A percentile compares a stretch with the other conserved stretches of the same genome.
Evolutionary conservation across 805 yeast species (phyloP).

Genomic region (Spathaspora sp.): DNA sequence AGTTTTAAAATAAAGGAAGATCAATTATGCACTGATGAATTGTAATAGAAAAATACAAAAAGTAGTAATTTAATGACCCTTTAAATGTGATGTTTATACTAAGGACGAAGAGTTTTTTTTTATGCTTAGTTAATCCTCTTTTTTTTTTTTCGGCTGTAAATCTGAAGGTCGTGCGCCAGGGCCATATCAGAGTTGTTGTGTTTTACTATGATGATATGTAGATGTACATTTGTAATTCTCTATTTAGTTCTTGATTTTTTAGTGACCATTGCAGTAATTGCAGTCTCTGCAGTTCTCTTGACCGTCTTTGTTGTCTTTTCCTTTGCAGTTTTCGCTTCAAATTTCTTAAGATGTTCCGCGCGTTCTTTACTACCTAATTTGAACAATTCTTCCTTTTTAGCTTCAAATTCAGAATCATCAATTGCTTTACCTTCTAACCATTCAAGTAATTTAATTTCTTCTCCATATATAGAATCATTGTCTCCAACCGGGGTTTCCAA

Average conservation of each 20-base stretch:
- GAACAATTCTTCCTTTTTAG: conserved; percentile 47
- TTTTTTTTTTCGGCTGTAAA: too few relatives aligned
- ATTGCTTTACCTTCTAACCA: conserved; percentile 62
- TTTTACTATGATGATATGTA: neutral
- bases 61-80: too few relatives aligned
- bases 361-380: conserved; percentile 67
- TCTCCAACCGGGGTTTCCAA: conserved; percentile 81
- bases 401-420: conserved; percentile 54
- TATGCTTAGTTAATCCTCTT: too few relatives aligned
- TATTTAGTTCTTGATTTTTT: conserved; percentile 12
- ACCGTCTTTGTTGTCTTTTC: conserved; percentile 5
- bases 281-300: conserved; percentile 10
- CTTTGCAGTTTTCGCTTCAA: conserved; percentile 48
- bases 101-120: too few relatives aligned
- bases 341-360: conserved; percentile 62
- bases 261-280: conserved; percentile 15
- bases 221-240: neutral
- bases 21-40: neutral
- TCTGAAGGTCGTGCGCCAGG: neutral
- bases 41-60: neutral
- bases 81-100: too few relatives aligned
- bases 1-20: neutral
- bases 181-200: neutral
- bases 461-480: conserved; percentile 67
- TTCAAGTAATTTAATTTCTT: conserved; percentile 77